Percentiles rank a stretch among this genome's conserved stretches.
These are phyloP conservation scores for Tetracentron sinense DNA, from an alignment of 164 flowering plant species.

Conservation along the genomic window DNA sequence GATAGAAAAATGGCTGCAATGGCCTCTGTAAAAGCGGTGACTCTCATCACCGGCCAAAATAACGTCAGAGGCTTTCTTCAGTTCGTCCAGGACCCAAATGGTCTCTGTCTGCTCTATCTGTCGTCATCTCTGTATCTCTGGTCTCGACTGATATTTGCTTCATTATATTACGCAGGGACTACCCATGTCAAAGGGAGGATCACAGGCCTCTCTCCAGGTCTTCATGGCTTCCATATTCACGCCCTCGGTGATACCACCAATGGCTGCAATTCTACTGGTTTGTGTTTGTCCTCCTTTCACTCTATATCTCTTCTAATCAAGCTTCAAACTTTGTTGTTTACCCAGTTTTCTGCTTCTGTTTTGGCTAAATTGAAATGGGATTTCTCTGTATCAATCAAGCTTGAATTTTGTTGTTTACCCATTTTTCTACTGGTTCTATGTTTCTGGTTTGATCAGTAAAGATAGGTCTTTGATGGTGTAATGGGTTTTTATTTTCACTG, in stretches of 20 bases:
- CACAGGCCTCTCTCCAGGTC: constrained; percentile 71
- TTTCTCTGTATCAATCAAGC: neutral
- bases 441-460: constrained; percentile 4
- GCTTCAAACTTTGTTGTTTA: neutral
- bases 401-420: constrained; percentile 7
- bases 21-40: constrained; percentile 56
- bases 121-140: constrained; percentile 6
- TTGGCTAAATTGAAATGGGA: too few relatives aligned
- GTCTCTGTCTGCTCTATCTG: constrained; percentile 25
- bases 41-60: constrained; percentile 53
- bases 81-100: constrained; percentile 48
- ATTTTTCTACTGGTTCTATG: neutral
- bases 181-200: constrained; percentile 69
- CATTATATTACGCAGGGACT: constrained; percentile 31
- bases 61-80: constrained; percentile 62
- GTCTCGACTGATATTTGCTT: neutral
- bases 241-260: constrained; percentile 92
- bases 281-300: neutral
- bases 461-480: neutral
- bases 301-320: neutral
- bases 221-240: constrained; percentile 89
- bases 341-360: neutral
- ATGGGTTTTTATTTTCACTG: too few relatives aligned
- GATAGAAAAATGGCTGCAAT: constrained; percentile 8
- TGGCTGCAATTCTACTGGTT: constrained; percentile 92